phyloP scores from a whole-genome alignment of 139 green algal species.

The Ostreobium quekettii region DNA sequence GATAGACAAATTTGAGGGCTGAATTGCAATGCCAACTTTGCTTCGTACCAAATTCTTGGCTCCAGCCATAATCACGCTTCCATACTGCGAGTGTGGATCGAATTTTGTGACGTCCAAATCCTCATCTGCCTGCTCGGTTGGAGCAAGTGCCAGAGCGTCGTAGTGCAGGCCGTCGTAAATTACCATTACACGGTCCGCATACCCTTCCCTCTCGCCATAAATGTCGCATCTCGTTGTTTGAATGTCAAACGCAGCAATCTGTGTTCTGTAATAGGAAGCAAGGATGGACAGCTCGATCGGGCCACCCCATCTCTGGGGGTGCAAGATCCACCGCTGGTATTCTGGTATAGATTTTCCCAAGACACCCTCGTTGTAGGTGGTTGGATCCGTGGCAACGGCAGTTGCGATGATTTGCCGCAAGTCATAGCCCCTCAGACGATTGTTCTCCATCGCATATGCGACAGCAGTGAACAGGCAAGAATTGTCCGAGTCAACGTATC shows the following conservation, averaged over 20 bases:
- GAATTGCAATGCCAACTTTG: too few relatives aligned
- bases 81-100: constrained; percentile 8
- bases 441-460: constrained; percentile 62
- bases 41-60: constrained; percentile 9
- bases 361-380: constrained; percentile 28
- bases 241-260: constrained; percentile 92
- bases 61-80: background rate
- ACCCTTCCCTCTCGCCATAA: constrained; percentile 61
- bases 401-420: constrained; percentile 44
- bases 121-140: constrained; percentile 62
- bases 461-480: constrained; percentile 90
- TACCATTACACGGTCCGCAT: constrained; percentile 40
- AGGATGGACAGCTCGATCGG: constrained; percentile 95
- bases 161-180: constrained; percentile 81
- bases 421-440: constrained; percentile 24
- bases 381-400: background rate
- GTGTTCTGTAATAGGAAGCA: constrained; percentile 42
- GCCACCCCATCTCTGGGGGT: constrained; percentile 73
- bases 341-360: constrained; percentile 52
- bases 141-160: constrained; percentile 58
- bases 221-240: constrained; percentile 70
- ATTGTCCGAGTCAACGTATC: constrained; percentile 84
- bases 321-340: constrained; percentile 77
- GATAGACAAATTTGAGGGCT: too few relatives aligned
- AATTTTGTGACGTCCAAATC: constrained; percentile 70